Evolutionary conservation across 108 stramenopile genomes (phyloP), one percentile per base, ranked within the genome.

Genomic region (Epithemia pelagica): DNA sequence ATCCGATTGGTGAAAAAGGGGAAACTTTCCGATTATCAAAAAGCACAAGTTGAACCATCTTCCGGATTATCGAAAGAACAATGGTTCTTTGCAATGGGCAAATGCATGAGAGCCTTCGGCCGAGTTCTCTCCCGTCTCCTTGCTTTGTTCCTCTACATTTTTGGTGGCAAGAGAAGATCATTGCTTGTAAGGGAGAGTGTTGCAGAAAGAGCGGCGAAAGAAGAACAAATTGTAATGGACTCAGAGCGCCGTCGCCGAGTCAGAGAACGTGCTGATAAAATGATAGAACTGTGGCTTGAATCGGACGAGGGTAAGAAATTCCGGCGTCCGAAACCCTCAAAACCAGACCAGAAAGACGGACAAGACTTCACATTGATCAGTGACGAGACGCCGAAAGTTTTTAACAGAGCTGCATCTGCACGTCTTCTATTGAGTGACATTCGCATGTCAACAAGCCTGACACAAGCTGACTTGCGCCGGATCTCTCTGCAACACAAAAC

Each of bases 1-100:
- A 86, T 91, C 66, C 66, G 86, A 23, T 84, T 89, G 22, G 85
- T 94, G 22, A 94, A 94, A 68, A 70, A 74, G 18, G 93, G 88
- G 8, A 88, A 91, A 56, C 69, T 94, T 22, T 85, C 84, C 21
- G 33, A 72, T 24, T 92, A 92, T 59, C 91, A 92, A 57, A 67
- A 78, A 29, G 63, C 74, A 1, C 72, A 72, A 30, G 70, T 90
- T 21, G 78, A 86, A 28, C 59, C 77, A 64, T 30, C 60, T 1
- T 57, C 64, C 2, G 27, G 2, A 57, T 54, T 27, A 30, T 54
- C 61, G 54, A 64, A 31, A 28, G 32, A 63, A n/a, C 30, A n/a
- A 22, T 60, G 22, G 7, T 29, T 28, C 58, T 82, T 75, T 61
- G 33, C 26, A 3, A 19, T 79, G 27, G 59, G 66, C 15, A 76